phyloP scores from a whole-genome alignment of 2,329 filamentous ascomycete species.

The Xylaria sp. region DNA sequence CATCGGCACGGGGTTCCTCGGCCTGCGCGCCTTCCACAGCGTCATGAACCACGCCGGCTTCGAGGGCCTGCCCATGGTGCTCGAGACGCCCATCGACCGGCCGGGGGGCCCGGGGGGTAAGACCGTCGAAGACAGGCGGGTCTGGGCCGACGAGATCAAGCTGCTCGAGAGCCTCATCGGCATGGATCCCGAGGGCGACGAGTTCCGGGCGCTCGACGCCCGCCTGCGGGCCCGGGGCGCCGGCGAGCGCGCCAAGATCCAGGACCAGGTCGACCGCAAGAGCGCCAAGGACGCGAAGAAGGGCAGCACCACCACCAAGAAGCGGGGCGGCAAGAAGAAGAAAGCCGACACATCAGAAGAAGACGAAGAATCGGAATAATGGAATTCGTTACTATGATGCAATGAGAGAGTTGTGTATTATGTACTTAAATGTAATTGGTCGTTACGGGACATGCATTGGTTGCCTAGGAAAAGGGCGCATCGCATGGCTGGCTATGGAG shows the following conservation, averaged over 20 bases:
- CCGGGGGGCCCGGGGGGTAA: conserved; percentile 67
- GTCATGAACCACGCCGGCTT: conserved; percentile 83
- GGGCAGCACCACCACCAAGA: conserved; percentile 37
- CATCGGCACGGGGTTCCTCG: conserved; percentile 93
- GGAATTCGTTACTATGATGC: too few species aligned
- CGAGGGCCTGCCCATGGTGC: conserved; percentile 80
- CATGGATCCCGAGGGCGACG: conserved; percentile 74
- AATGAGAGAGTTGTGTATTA: too few species aligned
- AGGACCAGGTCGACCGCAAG: conserved; percentile 80
- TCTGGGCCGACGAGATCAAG: conserved; percentile 96
- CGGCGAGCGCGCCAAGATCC: conserved; percentile 72
- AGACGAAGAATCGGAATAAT: conserved; percentile 35
- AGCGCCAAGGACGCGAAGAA: conserved; percentile 59
- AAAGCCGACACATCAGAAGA: conserved; percentile 29
- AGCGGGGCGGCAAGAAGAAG: conserved; percentile 29
- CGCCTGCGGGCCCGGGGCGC: conserved; percentile 69
- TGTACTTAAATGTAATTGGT: too few species aligned
- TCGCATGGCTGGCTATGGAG: too few species aligned
- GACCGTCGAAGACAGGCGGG: conserved; percentile 72
- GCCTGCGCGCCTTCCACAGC: conserved; percentile 86
- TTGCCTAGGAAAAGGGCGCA: background rate
- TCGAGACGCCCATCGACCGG: conserved; percentile 92
- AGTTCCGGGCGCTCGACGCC: conserved; percentile 68
- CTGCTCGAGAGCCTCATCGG: conserved; percentile 85
- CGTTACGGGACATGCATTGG: background rate